A percentile compares a stretch with the other conserved stretches of the same genome.
These are phyloP conservation scores for Aspergillus mulundensis DNA, from an alignment of 495 filamentous ascomycete species.

Conservation along the genomic window DNA sequence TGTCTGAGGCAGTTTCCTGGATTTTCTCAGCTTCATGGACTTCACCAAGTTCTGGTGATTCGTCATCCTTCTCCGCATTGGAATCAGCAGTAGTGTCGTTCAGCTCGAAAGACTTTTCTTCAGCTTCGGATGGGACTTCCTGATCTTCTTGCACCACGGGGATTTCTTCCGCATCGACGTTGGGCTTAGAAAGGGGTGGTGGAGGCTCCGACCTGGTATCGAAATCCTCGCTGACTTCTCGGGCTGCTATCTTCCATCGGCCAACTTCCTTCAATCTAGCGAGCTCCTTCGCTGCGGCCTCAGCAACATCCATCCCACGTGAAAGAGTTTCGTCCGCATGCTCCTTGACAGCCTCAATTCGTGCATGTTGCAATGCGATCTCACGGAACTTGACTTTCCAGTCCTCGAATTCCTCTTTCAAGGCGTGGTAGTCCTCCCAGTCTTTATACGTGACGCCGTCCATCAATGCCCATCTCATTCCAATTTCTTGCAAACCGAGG, in stretches of 20 bases:
- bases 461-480: constrained; percentile 97
- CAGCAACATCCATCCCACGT: constrained; percentile 74
- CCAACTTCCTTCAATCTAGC: constrained; percentile 78
- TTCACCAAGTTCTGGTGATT: not conserved
- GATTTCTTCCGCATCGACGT: constrained; percentile 1
- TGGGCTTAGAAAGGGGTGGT: constrained; percentile 39
- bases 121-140: not conserved
- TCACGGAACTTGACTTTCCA: constrained; percentile 78
- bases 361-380: constrained; percentile 66
- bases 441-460: constrained; percentile 94
- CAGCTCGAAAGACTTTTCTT: not conserved
- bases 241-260: constrained; percentile 75
- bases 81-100: not conserved
- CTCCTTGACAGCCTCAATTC: constrained; percentile 63
- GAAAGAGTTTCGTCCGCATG: constrained; percentile 67
- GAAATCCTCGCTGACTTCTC: constrained; percentile 76
- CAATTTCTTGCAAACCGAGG: constrained; percentile 88
- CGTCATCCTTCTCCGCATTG: not conserved
- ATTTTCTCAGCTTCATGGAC: not conserved
- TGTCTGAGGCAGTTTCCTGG: not conserved
- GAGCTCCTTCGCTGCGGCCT: constrained; percentile 78
- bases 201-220: constrained; percentile 49
- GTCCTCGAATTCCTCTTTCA: constrained; percentile 78
- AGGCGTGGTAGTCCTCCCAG: constrained; percentile 84
- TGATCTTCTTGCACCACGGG: not conserved